A percentile compares a stretch with the other conserved stretches of the same genome.
phyloP scores from a whole-genome alignment of 495 filamentous ascomycete genomes.

The Cercophora newfieldiana region DNA sequence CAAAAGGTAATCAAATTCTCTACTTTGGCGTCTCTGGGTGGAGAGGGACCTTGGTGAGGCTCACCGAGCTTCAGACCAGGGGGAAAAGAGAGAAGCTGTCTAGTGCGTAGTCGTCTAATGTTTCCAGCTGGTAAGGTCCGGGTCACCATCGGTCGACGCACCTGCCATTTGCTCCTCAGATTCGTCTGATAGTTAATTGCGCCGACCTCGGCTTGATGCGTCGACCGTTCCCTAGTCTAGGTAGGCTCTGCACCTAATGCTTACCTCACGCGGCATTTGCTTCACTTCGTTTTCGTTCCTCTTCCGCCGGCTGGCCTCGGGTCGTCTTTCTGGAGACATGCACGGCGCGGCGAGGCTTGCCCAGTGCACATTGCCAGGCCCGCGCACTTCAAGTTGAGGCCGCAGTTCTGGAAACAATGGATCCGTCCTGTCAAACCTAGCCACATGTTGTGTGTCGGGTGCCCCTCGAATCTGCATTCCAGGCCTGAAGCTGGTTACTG shows the following conservation, averaged over 20 bases:
- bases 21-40: background rate
- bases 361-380: too few species aligned
- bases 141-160: background rate
- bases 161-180: background rate
- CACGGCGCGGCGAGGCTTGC: too few species aligned
- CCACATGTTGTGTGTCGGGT: too few species aligned
- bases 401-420: background rate
- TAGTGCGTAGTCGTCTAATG: background rate
- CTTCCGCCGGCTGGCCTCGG: too few species aligned
- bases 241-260: background rate
- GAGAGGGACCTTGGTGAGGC: background rate
- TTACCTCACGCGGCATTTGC: background rate
- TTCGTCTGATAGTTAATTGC: conserved; percentile 10
- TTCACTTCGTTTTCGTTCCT: background rate
- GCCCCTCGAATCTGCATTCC: background rate
- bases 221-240: conserved; percentile 6
- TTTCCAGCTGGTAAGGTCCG: conserved; percentile 3
- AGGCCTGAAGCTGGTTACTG: background rate
- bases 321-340: too few species aligned
- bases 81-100: background rate
- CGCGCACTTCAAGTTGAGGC: background rate
- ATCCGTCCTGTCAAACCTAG: too few species aligned
- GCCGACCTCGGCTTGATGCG: conserved; percentile 20
- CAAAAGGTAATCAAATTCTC: background rate
- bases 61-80: background rate